Conservation (phyloP, 2,329 filamentous ascomycete genomes). For the Fusarium incarnatum region DNA sequence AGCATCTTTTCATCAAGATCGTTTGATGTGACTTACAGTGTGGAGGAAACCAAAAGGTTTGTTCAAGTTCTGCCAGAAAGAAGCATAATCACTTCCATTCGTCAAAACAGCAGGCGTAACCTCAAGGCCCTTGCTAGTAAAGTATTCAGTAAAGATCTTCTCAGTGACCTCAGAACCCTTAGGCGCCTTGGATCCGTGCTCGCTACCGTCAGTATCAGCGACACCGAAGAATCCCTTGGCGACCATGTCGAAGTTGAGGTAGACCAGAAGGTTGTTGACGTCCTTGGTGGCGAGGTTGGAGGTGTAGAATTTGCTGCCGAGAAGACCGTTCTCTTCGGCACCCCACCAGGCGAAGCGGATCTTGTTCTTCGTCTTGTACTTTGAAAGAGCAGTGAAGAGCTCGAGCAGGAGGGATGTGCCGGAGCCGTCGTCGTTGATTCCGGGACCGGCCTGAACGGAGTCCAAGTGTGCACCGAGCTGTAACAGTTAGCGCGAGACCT, state of each 20-base stretch:
- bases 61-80: slow-evolving; percentile 47
- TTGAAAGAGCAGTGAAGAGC: slow-evolving; percentile 34
- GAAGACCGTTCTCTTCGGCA: slow-evolving; percentile 37
- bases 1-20: rapidly evolving
- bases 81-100: slow-evolving; percentile 52
- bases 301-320: slow-evolving; percentile 39
- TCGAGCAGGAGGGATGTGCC: slow-evolving; percentile 36
- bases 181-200: slow-evolving; percentile 44
- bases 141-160: slow-evolving; percentile 44
- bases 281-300: slow-evolving; percentile 25
- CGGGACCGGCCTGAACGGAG: slow-evolving; percentile 37
- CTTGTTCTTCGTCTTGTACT: slow-evolving; percentile 45
- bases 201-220: slow-evolving; percentile 42
- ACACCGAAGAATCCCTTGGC: slow-evolving; percentile 41
- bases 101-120: slow-evolving; percentile 38
- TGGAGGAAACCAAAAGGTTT: slow-evolving; percentile 42
- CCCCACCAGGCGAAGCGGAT: slow-evolving; percentile 43
- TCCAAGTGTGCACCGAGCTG: slow-evolving; percentile 35
- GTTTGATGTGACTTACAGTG: slow-evolving; percentile 2
- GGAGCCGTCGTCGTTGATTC: slow-evolving; percentile 41
- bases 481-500: neutral
- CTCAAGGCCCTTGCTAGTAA: slow-evolving; percentile 49
- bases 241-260: slow-evolving; percentile 44
- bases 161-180: slow-evolving; percentile 45
- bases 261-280: slow-evolving; percentile 37